Evolutionary conservation across 352 stramenopile species (phyloP).

Genomic region (Phytopythium chamaehyphon): DNA sequence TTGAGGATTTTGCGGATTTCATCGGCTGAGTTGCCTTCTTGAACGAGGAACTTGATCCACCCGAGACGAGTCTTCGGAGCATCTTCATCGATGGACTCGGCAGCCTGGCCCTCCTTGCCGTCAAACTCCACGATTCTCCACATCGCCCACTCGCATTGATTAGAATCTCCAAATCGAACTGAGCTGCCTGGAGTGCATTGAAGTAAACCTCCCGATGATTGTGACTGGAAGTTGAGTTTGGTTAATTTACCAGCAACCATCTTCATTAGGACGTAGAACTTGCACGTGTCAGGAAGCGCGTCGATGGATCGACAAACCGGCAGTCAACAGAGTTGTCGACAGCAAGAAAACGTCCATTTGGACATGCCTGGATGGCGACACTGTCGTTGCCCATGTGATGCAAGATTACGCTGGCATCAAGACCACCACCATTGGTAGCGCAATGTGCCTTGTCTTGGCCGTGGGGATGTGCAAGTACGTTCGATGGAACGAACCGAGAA

Average conservation of each 20-base stretch:
- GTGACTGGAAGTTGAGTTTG: constrained; percentile 27
- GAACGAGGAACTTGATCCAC: too few relatives aligned
- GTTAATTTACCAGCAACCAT: neutral
- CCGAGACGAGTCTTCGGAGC: too few relatives aligned
- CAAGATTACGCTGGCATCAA: neutral
- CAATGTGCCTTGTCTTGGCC: constrained; percentile 26
- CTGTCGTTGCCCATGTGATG: neutral
- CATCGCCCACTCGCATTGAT: constrained; percentile 11
- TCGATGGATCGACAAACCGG: constrained; percentile 1
- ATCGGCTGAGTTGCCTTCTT: too few relatives aligned
- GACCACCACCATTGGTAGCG: neutral
- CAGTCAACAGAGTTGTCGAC: constrained; percentile 10
- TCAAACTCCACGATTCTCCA: constrained; percentile 21
- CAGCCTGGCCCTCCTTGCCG: too few relatives aligned
- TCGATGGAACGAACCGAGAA: too few relatives aligned
- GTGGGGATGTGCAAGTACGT: too few relatives aligned
- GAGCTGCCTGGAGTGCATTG: constrained; percentile 14
- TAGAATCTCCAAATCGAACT: constrained; percentile 18
- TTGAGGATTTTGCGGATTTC: too few relatives aligned
- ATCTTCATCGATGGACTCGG: too few relatives aligned
- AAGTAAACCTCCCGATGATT: constrained; percentile 18
- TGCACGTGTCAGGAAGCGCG: constrained; percentile 16
- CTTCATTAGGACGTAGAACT: constrained; percentile 33
- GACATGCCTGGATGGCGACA: constrained; percentile 1
- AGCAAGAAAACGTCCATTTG: constrained; percentile 2